Evolutionary conservation across 352 stramenopile species (phyloP), one percentile per base, ranked within the genome.

Genomic region (Phytophthora lateralis): DNA sequence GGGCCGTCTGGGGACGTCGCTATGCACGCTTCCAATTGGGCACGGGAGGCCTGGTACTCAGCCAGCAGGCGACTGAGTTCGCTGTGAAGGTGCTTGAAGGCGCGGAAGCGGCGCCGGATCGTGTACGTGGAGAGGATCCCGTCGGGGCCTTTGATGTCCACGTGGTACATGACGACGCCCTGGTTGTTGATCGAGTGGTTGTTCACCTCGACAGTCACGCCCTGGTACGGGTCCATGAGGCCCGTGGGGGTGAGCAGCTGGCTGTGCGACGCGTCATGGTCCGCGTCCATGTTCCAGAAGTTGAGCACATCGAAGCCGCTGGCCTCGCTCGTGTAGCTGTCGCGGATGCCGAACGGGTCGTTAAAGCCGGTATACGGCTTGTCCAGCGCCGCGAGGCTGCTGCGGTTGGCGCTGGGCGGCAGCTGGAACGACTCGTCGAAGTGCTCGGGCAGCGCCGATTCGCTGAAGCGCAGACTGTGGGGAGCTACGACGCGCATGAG

Each of bases 161-260:
- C 84, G 67, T 95, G 86, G 59, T 95, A 95, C 82, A 95, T 92
- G 53, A 95, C 86, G 10, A 89, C 80, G 52, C 87, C 87, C 65
- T 93, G 81, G 39, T 76, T 82, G 27, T 84, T 87, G 45, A 89
- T 82, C 11, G 79, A 89, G 66, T 89, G 87, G 45, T 75, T 83
- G 27, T 80, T 89, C 2, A 93, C 81, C 21, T 88, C 81, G n/a
- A 93, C 56, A 0, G 62, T 75, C 46, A 93, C 80, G 50, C 73
- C 81, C 30, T 89, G 79, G 58, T 92, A 93, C 52, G 85, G 65
- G 47, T 90, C 77, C 10, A 66, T 63, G 8, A 63, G 71, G 26
- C 32, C 55, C 24, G 55, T 71, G n/a, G 76, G 63, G 3, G 67
- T 80, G 27, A 71, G 62, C 20, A 75, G 37, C 26, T 72, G 69